Evolutionary conservation across 2,329 filamentous ascomycete species (phyloP), one percentile per base, ranked within the genome.

Genomic region (Hirsutella rhossiliensis): DNA sequence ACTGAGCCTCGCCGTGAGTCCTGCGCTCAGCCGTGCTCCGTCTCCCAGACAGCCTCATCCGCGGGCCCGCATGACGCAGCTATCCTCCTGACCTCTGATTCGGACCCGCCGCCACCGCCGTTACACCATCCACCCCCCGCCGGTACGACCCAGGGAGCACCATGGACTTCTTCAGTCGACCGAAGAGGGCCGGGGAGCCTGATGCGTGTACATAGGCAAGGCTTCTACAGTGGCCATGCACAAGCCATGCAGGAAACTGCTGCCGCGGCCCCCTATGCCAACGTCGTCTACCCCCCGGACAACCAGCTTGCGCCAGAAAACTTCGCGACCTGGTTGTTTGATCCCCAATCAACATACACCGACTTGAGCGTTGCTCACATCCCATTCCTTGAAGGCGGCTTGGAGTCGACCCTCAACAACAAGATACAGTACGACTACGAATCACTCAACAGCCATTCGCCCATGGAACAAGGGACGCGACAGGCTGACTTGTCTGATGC

Each of bases 281-380:
- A 44, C 15, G 48, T 52, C 9, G 32, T 48, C 18, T 56, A 54
- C 40, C 38, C 50, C 15, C 40, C 58, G 1, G 64, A 67, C 11
- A 60, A 62, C 19, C 58, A 60, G 2, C 41, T 67, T 32, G 56
- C 55, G 4, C 61, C 63, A 27, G 64, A 67, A 23, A 71, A 70
- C 54, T 75, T 75, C 53, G 67, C 66, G 18, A 58, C 62, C 15
- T 76, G 72, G 72, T 58, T 76, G 4, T 75, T 76, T 47, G 66
- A 73, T 37, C 59, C 66, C 3, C 65, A 67, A 41, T 61, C 62
- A 0, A 60, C 52, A 23, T 67, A 65, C 39, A 58, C 56, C 31
- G 68, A 71, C 5, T 65, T 71, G 45, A 55, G 58, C 45, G 59
- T 71, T 15, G 55, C 65, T 4, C 64, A 62, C 17, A 52, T 71